Evolutionary conservation across 164 flowering plant genomes (phyloP).

Genomic region (Protea cynaroides): DNA sequence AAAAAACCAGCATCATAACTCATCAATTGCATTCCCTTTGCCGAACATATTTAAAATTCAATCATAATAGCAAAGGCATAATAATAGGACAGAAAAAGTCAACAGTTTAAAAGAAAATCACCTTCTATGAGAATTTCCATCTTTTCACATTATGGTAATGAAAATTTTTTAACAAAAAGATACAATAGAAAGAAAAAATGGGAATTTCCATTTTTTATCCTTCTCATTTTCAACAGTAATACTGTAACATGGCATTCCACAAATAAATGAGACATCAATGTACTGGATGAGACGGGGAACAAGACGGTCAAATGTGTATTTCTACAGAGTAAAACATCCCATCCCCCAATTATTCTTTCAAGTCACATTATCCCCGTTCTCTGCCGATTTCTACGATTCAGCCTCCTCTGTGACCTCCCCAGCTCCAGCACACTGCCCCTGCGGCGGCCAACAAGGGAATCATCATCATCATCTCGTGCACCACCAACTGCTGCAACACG

Average conservation of each 20-base stretch:
- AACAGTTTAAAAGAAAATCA: no score
- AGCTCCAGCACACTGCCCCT: conserved; percentile 14
- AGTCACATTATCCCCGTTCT: conserved; percentile 10
- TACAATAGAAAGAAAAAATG: background rate
- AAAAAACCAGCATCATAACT: no score
- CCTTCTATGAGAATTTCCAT: background rate
- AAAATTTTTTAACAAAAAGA: background rate
- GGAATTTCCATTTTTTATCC: background rate
- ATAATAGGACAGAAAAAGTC: no score
- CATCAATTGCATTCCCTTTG: no score
- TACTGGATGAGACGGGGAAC: background rate
- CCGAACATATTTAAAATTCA: no score
- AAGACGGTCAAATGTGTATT: background rate
- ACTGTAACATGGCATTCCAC: background rate
- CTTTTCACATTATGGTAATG: background rate
- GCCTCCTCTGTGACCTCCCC: conserved; percentile 23
- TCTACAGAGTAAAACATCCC: background rate
- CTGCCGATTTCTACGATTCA: conserved; percentile 20
- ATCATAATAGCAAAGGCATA: no score
- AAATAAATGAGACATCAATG: background rate
- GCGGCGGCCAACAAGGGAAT: conserved; percentile 2
- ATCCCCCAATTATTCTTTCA: conserved; percentile 1
- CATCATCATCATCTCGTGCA: conserved; percentile 6
- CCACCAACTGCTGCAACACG: background rate
- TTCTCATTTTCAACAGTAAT: background rate